Conservation (phyloP, 352 stramenopile species). For the Phytophthora litchii region DNA sequence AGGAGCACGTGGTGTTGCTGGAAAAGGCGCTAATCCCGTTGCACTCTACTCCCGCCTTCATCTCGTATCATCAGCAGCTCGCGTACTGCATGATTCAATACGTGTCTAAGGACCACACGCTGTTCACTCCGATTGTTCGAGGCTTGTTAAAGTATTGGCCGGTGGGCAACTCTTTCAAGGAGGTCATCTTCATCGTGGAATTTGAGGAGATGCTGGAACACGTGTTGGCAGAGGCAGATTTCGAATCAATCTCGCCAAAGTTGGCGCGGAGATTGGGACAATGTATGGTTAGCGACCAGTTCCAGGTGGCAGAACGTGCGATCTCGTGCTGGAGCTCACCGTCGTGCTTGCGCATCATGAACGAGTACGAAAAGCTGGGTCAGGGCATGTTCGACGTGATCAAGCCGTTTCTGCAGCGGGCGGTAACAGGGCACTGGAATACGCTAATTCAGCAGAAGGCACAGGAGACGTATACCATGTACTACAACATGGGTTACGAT, state of each 20-base stretch:
- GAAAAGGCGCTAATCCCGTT: constrained; percentile 87
- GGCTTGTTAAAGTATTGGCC: constrained; percentile 87
- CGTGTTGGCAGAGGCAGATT: constrained; percentile 79
- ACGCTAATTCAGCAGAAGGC: constrained; percentile 85
- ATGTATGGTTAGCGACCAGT: constrained; percentile 85
- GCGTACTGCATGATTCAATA: constrained; percentile 92
- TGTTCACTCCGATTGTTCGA: constrained; percentile 84
- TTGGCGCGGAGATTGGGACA: constrained; percentile 70
- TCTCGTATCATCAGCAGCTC: constrained; percentile 89
- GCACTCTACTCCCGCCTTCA: constrained; percentile 84
- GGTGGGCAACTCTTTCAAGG: constrained; percentile 88
- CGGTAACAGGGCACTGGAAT: constrained; percentile 78
- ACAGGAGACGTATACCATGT: constrained; percentile 86
- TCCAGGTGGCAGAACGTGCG: constrained; percentile 84
- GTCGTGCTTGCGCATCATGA: constrained; percentile 87
- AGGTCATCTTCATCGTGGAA: constrained; percentile 90
- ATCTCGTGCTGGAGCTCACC: constrained; percentile 86
- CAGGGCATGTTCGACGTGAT: constrained; percentile 87
- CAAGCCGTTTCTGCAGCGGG: constrained; percentile 67
- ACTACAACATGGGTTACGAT: constrained; percentile 92
- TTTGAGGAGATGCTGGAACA: constrained; percentile 91
- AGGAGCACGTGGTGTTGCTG: constrained; percentile 86
- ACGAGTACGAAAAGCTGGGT: constrained; percentile 88
- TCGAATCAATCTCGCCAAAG: constrained; percentile 63
- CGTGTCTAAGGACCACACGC: constrained; percentile 86